Evolutionary conservation across 306 rosid species (phyloP), one percentile per base, ranked within the genome.

Genomic region (Sicyos edulis): DNA sequence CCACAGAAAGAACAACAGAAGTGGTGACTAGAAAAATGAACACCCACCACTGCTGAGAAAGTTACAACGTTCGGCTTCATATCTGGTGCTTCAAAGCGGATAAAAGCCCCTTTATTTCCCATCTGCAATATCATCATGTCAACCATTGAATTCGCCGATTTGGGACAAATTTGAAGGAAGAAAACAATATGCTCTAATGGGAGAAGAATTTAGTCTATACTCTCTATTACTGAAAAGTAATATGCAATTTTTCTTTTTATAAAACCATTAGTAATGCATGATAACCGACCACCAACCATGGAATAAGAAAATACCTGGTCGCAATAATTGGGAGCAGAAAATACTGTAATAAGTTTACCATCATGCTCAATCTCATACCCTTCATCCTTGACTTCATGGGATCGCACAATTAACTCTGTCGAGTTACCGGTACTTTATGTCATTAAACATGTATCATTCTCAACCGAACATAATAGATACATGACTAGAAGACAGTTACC

Each of bases 41-140:
- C 97, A 70, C 97, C 21, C 68, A 95, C 99, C 95, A 95, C 97
- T 16, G 99, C 95, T 47, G 96, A 78, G 81, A 91, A 95, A 8
- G 97, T 89, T 42, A 87, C 85, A 75, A 95, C 86, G 85, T 91
- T 84, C 1, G 97, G 97, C 85, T 91, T 91, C 86, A 89, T 37
- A 61, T 89, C 95, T 42, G 97, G 99, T 1, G 95, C 89, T 82
- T 91, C 88, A 11, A 95, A 95, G 55, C 95, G 96, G 71, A 95
- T 95, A 78, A 91, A 95, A 79, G 99, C 99, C n/a, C 97, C 99
- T 78, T 89, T 95, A 83, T 95, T 95, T 81, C 92, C 97, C 99
- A 95, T 95, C 99, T 95, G 95, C 88, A 80, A 69, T 69, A 77
- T 8, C 13, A 74, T 22, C 0, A 69, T 50, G 15, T n/a, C n/a